Evolutionary conservation across 495 filamentous ascomycete species (phyloP).

Genomic region (Annulohypoxylon maeteangense): DNA sequence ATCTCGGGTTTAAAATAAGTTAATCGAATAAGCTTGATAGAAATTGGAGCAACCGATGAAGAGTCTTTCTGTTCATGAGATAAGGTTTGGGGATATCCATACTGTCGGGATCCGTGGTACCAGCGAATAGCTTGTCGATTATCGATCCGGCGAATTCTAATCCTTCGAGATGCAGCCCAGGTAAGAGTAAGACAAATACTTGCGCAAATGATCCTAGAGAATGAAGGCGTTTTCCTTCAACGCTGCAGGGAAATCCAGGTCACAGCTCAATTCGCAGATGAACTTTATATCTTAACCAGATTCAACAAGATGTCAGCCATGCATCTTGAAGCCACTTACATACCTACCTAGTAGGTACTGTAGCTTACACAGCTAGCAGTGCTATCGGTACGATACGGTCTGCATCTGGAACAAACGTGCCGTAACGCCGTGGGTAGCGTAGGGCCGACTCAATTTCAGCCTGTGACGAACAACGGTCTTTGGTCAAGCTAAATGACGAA

Average conservation of each 20-base stretch:
- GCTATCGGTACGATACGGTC: background rate
- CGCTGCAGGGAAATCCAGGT: conserved; percentile 22
- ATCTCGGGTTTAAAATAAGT: background rate
- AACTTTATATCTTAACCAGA: conserved; percentile 13
- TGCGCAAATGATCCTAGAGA: conserved; percentile 15
- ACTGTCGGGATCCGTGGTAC: conserved; percentile 25
- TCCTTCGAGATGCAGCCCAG: background rate
- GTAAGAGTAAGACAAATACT: conserved; percentile 24
- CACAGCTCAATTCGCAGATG: background rate
- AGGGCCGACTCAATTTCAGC: background rate
- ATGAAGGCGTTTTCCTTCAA: conserved; percentile 5
- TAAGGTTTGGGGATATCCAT: conserved; percentile 38
- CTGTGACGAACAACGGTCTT: background rate
- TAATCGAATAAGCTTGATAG: conserved; percentile 10
- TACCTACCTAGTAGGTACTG: no score
- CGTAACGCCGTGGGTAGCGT: background rate
- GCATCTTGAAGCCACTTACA: conserved; percentile 1
- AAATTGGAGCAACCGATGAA: background rate
- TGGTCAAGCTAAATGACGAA: background rate
- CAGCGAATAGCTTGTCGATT: background rate
- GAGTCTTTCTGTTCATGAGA: conserved; percentile 26
- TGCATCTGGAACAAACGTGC: no score
- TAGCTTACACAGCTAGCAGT: no score
- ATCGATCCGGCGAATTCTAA: background rate
- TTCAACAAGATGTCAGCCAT: background rate